phyloP scores from a whole-genome alignment of 768 basidiomycete species.

The Boletus rubescentipes region DNA sequence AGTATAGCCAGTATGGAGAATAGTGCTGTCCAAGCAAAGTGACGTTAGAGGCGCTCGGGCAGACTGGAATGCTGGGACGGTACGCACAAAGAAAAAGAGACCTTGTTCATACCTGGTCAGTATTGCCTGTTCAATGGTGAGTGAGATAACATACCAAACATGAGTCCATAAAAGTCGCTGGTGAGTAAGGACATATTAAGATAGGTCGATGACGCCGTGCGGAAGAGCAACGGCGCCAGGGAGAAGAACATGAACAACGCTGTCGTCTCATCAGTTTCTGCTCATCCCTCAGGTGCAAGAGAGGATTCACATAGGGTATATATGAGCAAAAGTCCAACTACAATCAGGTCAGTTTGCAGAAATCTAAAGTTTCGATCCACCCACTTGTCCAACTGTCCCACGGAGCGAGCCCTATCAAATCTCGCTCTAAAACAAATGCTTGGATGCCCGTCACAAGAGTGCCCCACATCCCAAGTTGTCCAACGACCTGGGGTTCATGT shows the following conservation, averaged over 20 bases:
- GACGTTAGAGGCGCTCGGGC: background rate
- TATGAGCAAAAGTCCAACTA: constrained; percentile 49
- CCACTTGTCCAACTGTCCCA: constrained; percentile 73
- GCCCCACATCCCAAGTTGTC: constrained; percentile 84
- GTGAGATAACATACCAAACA: constrained; percentile 49
- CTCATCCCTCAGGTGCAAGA: background rate
- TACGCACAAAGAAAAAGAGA: constrained; percentile 51
- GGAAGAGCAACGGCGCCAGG: constrained; percentile 77
- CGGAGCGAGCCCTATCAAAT: constrained; percentile 54
- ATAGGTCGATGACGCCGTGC: constrained; percentile 81
- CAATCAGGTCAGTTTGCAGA: constrained; percentile 34
- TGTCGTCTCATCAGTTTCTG: constrained; percentile 17
- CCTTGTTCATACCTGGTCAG: constrained; percentile 28
- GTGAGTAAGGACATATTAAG: constrained; percentile 84
- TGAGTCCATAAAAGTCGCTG: constrained; percentile 83
- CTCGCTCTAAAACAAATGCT: constrained; percentile 69
- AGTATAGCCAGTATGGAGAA: constrained; percentile 86
- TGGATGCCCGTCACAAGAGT: constrained; percentile 75
- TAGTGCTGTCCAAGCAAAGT: constrained; percentile 54
- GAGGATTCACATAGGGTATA: constrained; percentile 39
- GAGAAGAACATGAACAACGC: constrained; percentile 84
- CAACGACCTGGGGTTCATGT: constrained; percentile 54
- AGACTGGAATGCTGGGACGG: background rate
- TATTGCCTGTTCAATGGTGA: background rate
- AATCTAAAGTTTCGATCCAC: constrained; percentile 24